phyloP scores from a whole-genome alignment of 495 filamentous ascomycete species.

The Aspergillus asperescens region DNA sequence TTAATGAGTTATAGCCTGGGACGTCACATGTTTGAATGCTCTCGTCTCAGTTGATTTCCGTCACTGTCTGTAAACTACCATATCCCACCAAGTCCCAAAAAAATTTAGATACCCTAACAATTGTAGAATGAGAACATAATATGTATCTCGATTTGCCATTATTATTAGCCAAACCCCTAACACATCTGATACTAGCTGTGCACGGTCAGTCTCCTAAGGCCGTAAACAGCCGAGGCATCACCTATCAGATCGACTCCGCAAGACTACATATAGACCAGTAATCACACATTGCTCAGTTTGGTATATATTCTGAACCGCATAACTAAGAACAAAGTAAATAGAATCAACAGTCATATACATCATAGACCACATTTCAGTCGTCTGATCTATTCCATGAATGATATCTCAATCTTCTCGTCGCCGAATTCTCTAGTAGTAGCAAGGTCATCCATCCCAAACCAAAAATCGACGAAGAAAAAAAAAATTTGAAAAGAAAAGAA shows the following conservation, averaged over 20 bases:
- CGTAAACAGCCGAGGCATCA: background rate
- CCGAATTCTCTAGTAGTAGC: background rate
- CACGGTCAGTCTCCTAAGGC: no score
- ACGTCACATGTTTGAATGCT: background rate
- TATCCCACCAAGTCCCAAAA: background rate
- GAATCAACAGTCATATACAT: background rate
- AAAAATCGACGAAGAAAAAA: no score
- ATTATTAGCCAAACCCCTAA: no score
- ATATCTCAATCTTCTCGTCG: background rate
- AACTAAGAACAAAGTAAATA: background rate
- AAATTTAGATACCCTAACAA: constrained; percentile 13
- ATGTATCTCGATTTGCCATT: background rate
- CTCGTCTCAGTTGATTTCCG: background rate
- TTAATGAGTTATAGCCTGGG: background rate
- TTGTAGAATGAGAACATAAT: background rate
- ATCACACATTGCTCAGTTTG: no score
- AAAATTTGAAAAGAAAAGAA: background rate
- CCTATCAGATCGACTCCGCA: background rate
- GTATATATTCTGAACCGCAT: background rate
- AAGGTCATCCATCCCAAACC: background rate
- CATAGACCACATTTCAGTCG: background rate
- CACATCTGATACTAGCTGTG: no score
- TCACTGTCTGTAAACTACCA: constrained; percentile 4
- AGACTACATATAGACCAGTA: no score
- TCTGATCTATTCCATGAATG: background rate